Evolutionary conservation across 352 stramenopile genomes (phyloP).

Genomic region (Phytophthora fragariaefolia): DNA sequence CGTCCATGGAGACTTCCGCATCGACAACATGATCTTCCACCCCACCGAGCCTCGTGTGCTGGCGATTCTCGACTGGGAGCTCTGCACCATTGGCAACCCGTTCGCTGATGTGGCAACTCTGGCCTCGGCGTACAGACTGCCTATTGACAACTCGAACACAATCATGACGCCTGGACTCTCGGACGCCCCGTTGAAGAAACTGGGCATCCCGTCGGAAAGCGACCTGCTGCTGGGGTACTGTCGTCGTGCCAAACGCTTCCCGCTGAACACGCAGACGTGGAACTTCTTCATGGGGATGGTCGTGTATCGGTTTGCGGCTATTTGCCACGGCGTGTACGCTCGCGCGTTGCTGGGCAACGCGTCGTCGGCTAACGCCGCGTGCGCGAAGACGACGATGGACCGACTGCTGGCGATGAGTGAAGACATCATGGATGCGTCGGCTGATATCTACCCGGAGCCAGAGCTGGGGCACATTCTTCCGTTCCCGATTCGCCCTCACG

Average conservation of each 20-base stretch:
- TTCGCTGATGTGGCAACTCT: conserved; percentile 83
- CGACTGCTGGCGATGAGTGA: conserved; percentile 57
- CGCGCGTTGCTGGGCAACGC: conserved; percentile 79
- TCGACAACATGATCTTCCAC: conserved; percentile 91
- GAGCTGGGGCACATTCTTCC: conserved; percentile 63
- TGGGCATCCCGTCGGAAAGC: conserved; percentile 70
- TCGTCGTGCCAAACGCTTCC: conserved; percentile 56
- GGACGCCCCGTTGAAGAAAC: conserved; percentile 50
- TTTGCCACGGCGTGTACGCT: conserved; percentile 83
- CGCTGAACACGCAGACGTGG: conserved; percentile 62
- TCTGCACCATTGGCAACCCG: conserved; percentile 88
- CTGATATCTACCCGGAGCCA: conserved; percentile 56
- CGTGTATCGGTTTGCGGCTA: conserved; percentile 80
- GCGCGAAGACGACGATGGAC: conserved; percentile 75
- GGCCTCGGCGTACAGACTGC: conserved; percentile 60
- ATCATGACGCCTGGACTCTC: conserved; percentile 62
- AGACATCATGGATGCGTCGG: conserved; percentile 41
- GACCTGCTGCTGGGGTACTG: conserved; percentile 71
- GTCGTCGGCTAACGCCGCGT: conserved; percentile 75
- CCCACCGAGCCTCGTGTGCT: conserved; percentile 82
- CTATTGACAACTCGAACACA: conserved; percentile 45
- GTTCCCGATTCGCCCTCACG: conserved; percentile 81
- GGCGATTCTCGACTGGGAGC: conserved; percentile 89
- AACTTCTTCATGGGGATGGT: conserved; percentile 80
- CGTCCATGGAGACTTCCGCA: conserved; percentile 89